Evolutionary conservation across 345 rosid genomes (phyloP).

Genomic region (Populus tremula): DNA sequence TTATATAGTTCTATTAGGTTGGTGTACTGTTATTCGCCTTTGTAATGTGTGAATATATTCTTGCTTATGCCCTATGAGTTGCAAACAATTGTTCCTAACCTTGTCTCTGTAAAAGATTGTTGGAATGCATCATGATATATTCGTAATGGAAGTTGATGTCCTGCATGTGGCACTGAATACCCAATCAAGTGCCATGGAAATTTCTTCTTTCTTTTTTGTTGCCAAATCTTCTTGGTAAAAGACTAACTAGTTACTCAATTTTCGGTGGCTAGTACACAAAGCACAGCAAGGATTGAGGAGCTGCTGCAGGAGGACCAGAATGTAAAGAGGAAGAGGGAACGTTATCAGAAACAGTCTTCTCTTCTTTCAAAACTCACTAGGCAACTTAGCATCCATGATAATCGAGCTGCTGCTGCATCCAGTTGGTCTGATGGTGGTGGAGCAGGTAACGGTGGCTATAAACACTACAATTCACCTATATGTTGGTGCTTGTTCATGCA

Average conservation of each 20-base stretch:
- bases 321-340: constrained; percentile 73
- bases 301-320: constrained; percentile 90
- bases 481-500: background rate
- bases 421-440: constrained; percentile 54
- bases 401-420: constrained; percentile 84
- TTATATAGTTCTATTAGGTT: constrained; percentile 89
- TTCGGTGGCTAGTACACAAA: constrained; percentile 57
- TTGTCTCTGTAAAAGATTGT: background rate
- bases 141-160: background rate
- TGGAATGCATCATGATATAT: background rate
- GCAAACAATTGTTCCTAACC: background rate
- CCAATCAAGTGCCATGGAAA: background rate
- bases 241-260: constrained; percentile 1
- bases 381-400: constrained; percentile 86
- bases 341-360: constrained; percentile 77
- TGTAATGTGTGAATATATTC: background rate
- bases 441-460: constrained; percentile 39
- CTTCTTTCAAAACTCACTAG: constrained; percentile 78
- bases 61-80: background rate
- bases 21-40: constrained; percentile 2
- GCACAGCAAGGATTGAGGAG: constrained; percentile 72
- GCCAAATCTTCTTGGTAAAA: background rate
- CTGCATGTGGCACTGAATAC: background rate
- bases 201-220: background rate
- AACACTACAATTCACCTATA: background rate